A percentile compares a stretch with the other conserved stretches of the same genome.
phyloP scores from a whole-genome alignment of 768 basidiomycete genomes.

The Tylopilus subfusipes region DNA sequence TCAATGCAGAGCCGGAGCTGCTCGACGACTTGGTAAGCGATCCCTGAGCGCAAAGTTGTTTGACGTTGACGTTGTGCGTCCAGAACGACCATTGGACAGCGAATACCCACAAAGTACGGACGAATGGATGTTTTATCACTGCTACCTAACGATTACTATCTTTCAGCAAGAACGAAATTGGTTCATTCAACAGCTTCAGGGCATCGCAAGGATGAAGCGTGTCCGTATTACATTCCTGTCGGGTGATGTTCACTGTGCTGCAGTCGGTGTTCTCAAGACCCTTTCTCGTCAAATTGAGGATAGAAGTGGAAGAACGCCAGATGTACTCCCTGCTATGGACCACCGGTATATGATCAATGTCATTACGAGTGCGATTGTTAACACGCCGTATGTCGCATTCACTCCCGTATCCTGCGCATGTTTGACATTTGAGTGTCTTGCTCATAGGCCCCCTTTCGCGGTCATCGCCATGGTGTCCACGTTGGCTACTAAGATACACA shows the following conservation, averaged over 20 bases:
- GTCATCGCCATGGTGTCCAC: conserved; percentile 81
- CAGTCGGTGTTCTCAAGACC: conserved; percentile 76
- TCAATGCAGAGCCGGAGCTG: conserved; percentile 89
- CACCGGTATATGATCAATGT: conserved; percentile 90
- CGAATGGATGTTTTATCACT: not conserved
- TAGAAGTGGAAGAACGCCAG: conserved; percentile 39
- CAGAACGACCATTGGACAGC: conserved; percentile 95
- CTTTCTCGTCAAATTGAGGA: conserved; percentile 36
- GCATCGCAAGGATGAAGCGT: conserved; percentile 56
- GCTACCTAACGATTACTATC: not conserved
- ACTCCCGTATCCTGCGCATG: not conserved
- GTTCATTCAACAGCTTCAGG: conserved; percentile 78
- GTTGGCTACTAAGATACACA: conserved; percentile 77
- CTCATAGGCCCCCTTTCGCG: conserved; percentile 52
- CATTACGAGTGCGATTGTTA: conserved; percentile 91
- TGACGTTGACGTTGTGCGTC: conserved; percentile 49
- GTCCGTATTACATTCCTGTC: conserved; percentile 82
- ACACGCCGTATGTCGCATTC: conserved; percentile 70
- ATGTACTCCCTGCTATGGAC: conserved; percentile 54
- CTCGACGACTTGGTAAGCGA: conserved; percentile 79
- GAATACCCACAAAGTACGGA: conserved; percentile 63
- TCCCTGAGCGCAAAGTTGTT: conserved; percentile 25
- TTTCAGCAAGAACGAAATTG: conserved; percentile 84
- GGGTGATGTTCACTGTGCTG: conserved; percentile 93
- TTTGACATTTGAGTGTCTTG: not conserved